Evolutionary conservation across 176 grass and related monocot genomes (phyloP), one percentile per base, ranked within the genome.

Genomic region (Metroxylon sagu): DNA sequence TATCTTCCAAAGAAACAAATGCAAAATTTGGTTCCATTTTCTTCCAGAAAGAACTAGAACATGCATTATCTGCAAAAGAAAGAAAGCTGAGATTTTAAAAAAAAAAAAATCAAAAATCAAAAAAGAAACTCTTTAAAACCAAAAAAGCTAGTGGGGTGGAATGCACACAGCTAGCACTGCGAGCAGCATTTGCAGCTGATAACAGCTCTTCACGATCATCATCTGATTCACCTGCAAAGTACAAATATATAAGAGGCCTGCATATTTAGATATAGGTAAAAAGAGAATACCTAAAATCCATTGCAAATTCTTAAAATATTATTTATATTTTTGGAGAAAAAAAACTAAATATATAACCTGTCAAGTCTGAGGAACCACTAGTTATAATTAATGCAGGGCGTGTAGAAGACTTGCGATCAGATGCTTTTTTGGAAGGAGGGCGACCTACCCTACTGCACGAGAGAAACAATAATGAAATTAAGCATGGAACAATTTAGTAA

Each of bases 171-270:
- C 71, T 85, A 85, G 85, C 31, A 14, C n/a, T 80, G 56, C 82
- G 76, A 60, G 85, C 85, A 78, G 85, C 82, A 31, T 80, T 73
- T 71, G 78, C 86, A 83, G 79, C 89, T 82, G 85, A 76, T 79
- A 83, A 76, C 74, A 95, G 76, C 72, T 89, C 82, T 73, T 85
- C 89, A 52, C 48, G 79, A 80, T 85, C 89, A 85, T 89, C 89
- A 49, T 83, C 79, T 68, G 71, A 62, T 73, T 83, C 76, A 83
- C 66, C 89, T 95, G 61, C 66, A 89, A 29, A 58, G 19, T 18
- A 70, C 56, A 77, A 53, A 19, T 49, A 71, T 27, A 43, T 43
- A 43, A 27, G 76, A 66, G 53, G 16, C 62, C 25, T 50, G 6
- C 51, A 28, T 50, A 56, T 43, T 54, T 48, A 51, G 35, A 68